phyloP scores from a whole-genome alignment of 495 filamentous ascomycete species.

The Extremus antarcticus region DNA sequence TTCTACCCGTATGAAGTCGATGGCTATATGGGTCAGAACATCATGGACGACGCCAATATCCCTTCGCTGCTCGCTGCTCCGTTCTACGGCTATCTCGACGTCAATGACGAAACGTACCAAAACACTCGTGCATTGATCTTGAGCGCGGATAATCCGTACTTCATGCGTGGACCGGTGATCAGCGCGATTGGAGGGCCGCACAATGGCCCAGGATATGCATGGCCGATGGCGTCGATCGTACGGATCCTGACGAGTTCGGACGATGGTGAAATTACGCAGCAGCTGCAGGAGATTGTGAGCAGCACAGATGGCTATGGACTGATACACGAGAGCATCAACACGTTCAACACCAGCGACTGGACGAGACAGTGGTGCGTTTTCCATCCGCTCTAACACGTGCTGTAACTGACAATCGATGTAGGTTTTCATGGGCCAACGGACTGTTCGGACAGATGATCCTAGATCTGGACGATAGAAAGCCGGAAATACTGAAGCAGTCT shows the following conservation, averaged over 20 bases:
- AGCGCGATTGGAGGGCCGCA: conserved; percentile 48
- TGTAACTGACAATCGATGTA: conserved; percentile 19
- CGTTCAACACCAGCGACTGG: conserved; percentile 40
- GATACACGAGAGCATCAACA: conserved; percentile 52
- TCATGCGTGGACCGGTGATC: conserved; percentile 42
- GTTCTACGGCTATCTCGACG: conserved; percentile 39
- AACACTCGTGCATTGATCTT: conserved; percentile 42
- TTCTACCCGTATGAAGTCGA: conserved; percentile 54
- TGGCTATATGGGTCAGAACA: conserved; percentile 41
- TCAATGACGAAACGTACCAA: conserved; percentile 37
- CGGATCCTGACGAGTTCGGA: conserved; percentile 45
- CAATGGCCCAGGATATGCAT: conserved; percentile 43
- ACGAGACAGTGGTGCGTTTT: conserved; percentile 47
- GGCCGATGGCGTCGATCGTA: conserved; percentile 49
- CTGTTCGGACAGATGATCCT: conserved; percentile 57
- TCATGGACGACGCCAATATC: conserved; percentile 57
- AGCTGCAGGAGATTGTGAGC: conserved; percentile 38
- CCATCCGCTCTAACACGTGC: background rate
- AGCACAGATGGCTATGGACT: conserved; percentile 48
- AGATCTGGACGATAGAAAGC: conserved; percentile 42
- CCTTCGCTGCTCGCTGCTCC: conserved; percentile 46
- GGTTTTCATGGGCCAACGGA: conserved; percentile 62
- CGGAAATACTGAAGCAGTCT: conserved; percentile 33
- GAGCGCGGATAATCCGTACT: conserved; percentile 45
- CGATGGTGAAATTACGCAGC: conserved; percentile 39